Evolutionary conservation across 768 basidiomycete species (phyloP).

Genomic region (Trametes elegans): DNA sequence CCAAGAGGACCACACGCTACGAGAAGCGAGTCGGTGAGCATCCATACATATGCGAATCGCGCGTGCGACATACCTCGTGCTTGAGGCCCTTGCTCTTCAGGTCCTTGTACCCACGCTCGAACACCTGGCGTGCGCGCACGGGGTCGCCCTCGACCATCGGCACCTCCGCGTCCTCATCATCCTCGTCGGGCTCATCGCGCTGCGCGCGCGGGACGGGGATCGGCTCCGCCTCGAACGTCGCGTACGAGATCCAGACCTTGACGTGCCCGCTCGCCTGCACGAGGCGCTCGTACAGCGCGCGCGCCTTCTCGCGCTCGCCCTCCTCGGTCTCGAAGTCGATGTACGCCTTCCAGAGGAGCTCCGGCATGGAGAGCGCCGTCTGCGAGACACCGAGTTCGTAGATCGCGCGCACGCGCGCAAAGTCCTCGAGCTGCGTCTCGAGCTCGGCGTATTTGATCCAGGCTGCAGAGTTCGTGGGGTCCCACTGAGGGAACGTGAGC

Average conservation of each 20-base stretch:
- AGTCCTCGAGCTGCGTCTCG: constrained; percentile 84
- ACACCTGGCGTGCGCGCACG: constrained; percentile 69
- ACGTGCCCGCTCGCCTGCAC: constrained; percentile 85
- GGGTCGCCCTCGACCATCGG: constrained; percentile 73
- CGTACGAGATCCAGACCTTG: constrained; percentile 97
- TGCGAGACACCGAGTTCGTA: constrained; percentile 91
- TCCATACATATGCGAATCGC: background rate
- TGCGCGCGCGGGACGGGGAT: constrained; percentile 62
- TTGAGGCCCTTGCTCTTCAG: constrained; percentile 80
- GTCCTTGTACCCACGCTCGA: constrained; percentile 85
- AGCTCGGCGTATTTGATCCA: constrained; percentile 98
- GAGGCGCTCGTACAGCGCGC: constrained; percentile 87
- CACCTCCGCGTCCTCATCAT: constrained; percentile 46
- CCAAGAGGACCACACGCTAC: constrained; percentile 87
- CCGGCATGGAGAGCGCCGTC: constrained; percentile 88
- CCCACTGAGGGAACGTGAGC: constrained; percentile 48
- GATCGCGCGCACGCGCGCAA: constrained; percentile 85
- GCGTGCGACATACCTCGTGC: constrained; percentile 64
- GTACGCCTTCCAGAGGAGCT: constrained; percentile 91
- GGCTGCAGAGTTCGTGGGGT: constrained; percentile 85
- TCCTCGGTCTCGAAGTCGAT: constrained; percentile 96
- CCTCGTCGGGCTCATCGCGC: constrained; percentile 72
- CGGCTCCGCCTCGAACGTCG: constrained; percentile 83
- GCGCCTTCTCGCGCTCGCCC: constrained; percentile 82
- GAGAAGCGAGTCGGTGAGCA: background rate